Base-by-base conservation (phyloP, 208 protist species). In the Crithidia acanthocephali region DNA sequence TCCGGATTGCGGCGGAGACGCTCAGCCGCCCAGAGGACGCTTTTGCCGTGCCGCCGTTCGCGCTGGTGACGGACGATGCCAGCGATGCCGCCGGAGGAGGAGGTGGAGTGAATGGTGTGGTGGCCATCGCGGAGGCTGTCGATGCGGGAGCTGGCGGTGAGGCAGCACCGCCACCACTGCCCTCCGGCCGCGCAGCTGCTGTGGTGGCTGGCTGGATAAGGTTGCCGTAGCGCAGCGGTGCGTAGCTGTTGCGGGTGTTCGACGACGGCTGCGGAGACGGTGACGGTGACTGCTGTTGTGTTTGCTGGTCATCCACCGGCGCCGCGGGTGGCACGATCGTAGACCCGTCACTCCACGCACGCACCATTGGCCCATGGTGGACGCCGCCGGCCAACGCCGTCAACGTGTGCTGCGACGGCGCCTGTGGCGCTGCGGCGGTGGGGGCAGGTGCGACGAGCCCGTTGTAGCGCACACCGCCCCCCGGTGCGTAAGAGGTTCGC, bases 1-100 rank as follows among this genome's bases (percentile, higher is more conserved):
- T 59, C 0, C 71, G 79, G 20, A 90, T 77, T n/a, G 79, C 85
- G 1, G 76, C 79, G 18, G 74, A 72, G 1, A 87, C 72, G 40
- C 68, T 67, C n/a, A 55, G 40, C 23, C 50, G 62, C 32, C 51
- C 35, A 2, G 47, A 32, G 10, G 35, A 53, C 25, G 2, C 16
- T 48, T 48, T 48, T 4, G 9, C 5, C 35, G 35, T 40, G 35
- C 35, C 11, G 35, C 35, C 11, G 35, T 40, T 30, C 27, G 27
- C 15, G 15, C 10, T 50, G 44, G 11, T 50, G 44, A 15, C 20
- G 11, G 44, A 50, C 16, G 44, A 15, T 15, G 44, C 44, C 44
- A 11, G 35, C 35, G 11, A 40, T 11, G 35, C 8, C 11, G 35
- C 35, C 35, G 35, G 35, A 8, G 48, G n/a, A 8, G 18, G n/a